Conservation (phyloP, 768 basidiomycete species). For the Kwoniella dejecticola region DNA sequence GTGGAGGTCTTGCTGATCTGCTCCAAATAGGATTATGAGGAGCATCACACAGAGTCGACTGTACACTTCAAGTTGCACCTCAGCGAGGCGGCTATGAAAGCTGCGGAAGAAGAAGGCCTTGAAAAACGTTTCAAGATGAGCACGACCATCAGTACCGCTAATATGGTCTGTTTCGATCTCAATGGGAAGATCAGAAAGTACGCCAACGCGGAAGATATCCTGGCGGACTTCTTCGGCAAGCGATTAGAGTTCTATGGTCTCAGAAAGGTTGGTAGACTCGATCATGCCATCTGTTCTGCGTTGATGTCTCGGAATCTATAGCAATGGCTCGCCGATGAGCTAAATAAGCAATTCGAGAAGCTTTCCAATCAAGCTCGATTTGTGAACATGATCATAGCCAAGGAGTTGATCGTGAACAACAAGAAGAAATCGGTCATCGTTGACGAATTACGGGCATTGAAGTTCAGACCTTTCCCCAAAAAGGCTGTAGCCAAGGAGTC, state of each 20-base stretch:
- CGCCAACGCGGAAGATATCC: slow-evolving; percentile 79
- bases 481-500: slow-evolving; percentile 66
- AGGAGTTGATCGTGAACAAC: slow-evolving; percentile 75
- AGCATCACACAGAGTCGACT: slow-evolving; percentile 89
- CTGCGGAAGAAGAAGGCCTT: slow-evolving; percentile 86
- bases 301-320: slow-evolving; percentile 51
- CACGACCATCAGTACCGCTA: slow-evolving; percentile 79
- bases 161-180: slow-evolving; percentile 99
- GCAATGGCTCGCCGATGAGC: slow-evolving; percentile 81
- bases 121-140: slow-evolving; percentile 88
- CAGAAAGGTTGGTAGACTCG: slow-evolving; percentile 69
- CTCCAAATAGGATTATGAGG: slow-evolving; percentile 80
- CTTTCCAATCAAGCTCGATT: slow-evolving; percentile 94
- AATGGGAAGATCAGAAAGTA: slow-evolving; percentile 96
- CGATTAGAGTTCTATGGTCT: slow-evolving; percentile 91
- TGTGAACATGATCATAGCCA: slow-evolving; percentile 91
- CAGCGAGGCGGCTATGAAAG: slow-evolving; percentile 74
- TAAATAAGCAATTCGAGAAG: slow-evolving; percentile 77
- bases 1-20: no score
- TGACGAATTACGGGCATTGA: slow-evolving; percentile 72
- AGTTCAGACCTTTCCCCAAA: slow-evolving; percentile 93
- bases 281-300: not conserved
- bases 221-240: slow-evolving; percentile 88
- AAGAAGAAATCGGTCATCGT: slow-evolving; percentile 88
- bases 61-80: slow-evolving; percentile 86